Evolutionary conservation across 2,329 filamentous ascomycete species (phyloP), one percentile per base, ranked within the genome.

Genomic region (Immersiporthe knoxdaviesiana): DNA sequence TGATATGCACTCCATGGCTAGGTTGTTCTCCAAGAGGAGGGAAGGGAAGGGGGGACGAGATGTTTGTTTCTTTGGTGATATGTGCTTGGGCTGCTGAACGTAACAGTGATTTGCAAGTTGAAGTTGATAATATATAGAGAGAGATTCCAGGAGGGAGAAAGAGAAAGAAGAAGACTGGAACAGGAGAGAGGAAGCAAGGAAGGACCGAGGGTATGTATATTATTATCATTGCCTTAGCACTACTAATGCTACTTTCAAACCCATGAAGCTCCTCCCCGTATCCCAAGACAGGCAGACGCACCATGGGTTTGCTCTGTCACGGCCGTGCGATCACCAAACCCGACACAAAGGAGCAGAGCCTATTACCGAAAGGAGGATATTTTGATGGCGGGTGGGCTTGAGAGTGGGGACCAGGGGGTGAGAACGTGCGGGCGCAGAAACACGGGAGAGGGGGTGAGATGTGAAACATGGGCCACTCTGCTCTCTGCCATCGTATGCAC

Each of bases 1-100:
- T 50, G 56, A 52, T 67, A 65, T 41, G n/a, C 68, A 69, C 63
- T 71, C 69, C 69, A 71, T 71, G 50, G 44, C 30, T 24, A 41
- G 50, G 10, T 41, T 37, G 54, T 24, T 11, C 30, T 16, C 5
- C n/a, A 3, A 24, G 47, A 35, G 2, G 10, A 2, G 12, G 16
- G 1, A 2, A 41, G 6, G 37, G 8, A 4, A 8, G 8, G 35
- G 35, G 24, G 12, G 24, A 37, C n/a, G 56, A 3, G 18, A 21
- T 60, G 30, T 7, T 35, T 35, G n/a, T 14, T 14, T 21, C 21
- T 14, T 8, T 32, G 8, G 1, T 32, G 27, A 10, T 14, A n/a
- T n/a, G n/a, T n/a, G n/a, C 5, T 6, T 21, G 56, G 2, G 41
- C 16, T 44, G 41, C 41, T 44, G 35, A 35, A 35, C 8, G 35